phyloP scores from a whole-genome alignment of 1,284 basidiomycete genomes.

The Crocinoboletus sp. region DNA sequence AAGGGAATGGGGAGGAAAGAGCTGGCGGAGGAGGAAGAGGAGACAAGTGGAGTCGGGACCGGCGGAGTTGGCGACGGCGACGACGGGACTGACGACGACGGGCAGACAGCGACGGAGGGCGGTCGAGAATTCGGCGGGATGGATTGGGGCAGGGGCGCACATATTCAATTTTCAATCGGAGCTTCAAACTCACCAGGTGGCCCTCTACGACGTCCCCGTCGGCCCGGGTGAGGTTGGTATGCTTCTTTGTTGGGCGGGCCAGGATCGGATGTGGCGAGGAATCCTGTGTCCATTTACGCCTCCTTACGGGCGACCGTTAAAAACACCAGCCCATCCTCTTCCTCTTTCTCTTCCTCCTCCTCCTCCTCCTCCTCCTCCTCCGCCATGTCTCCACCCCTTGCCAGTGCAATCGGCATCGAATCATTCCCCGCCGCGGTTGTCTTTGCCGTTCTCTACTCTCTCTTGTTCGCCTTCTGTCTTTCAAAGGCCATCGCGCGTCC shows the following conservation, averaged over 20 bases:
- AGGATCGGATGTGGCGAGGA: too few species aligned
- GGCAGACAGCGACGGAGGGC: slow-evolving; percentile 25
- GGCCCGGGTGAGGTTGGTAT: too few species aligned
- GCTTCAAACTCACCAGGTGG: too few species aligned
- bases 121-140: slow-evolving; percentile 40
- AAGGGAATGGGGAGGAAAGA: slow-evolving; percentile 34
- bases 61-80: slow-evolving; percentile 69
- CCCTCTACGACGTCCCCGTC: too few species aligned
- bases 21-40: slow-evolving; percentile 54
- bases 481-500: slow-evolving; percentile 36
- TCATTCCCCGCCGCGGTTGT: slow-evolving; percentile 41
- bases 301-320: too few species aligned
- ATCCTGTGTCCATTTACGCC: too few species aligned
- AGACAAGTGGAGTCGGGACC: slow-evolving; percentile 77
- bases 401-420: slow-evolving; percentile 35
- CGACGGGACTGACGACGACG: neutral
- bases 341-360: too few species aligned
- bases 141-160: slow-evolving; percentile 37
- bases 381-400: slow-evolving; percentile 17
- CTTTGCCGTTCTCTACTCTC: slow-evolving; percentile 41
- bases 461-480: slow-evolving; percentile 36
- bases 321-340: too few species aligned
- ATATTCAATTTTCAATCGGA: too few species aligned
- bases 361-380: too few species aligned
- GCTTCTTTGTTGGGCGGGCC: too few species aligned